A percentile compares a stretch with the other conserved stretches of the same genome.
Evolutionary conservation across 2,329 filamentous ascomycete species (phyloP).

Genomic region (Colletotrichum sidae): DNA sequence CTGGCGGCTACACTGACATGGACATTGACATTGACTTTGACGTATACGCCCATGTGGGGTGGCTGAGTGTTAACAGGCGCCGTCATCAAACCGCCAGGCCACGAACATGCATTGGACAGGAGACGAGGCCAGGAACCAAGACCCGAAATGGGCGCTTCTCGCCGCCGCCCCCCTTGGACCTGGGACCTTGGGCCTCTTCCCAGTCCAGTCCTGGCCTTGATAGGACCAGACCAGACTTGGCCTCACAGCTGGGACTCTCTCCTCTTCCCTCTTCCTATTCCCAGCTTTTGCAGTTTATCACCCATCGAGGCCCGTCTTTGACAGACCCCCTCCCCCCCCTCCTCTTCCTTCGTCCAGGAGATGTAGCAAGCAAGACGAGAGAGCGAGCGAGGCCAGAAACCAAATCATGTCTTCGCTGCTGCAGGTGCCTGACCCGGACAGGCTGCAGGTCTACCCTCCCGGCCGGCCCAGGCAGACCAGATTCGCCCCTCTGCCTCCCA

Average conservation of each 20-base stretch:
- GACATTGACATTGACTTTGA: conserved; percentile 10
- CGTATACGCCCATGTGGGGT: conserved; percentile 17
- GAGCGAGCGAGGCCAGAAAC: not conserved
- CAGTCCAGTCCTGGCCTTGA: conserved; percentile 9
- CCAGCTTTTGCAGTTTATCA: conserved; percentile 31
- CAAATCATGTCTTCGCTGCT: conserved; percentile 22
- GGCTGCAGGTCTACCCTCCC: conserved; percentile 23
- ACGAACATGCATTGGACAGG: conserved; percentile 26
- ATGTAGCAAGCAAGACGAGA: too few species aligned
- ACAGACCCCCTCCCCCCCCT: conserved; percentile 17
- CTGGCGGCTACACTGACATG: conserved; percentile 3
- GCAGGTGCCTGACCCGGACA: conserved; percentile 30
- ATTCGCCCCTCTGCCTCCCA: conserved; percentile 32
- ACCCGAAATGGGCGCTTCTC: conserved; percentile 15
- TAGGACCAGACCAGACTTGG: conserved; percentile 18
- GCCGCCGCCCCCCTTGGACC: too few species aligned
- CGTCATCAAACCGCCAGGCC: conserved; percentile 4
- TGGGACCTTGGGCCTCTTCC: not conserved
- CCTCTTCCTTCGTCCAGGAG: not conserved
- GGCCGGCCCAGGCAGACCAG: conserved; percentile 32
- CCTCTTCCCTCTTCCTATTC: not conserved
- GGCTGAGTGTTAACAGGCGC: conserved; percentile 7
- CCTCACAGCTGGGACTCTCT: conserved; percentile 2
- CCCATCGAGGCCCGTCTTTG: conserved; percentile 29
- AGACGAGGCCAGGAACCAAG: not conserved